These are phyloP conservation scores for Neofusicoccum cordaticola DNA, from an alignment of 2,329 filamentous ascomycete species.

Conservation along the genomic window DNA sequence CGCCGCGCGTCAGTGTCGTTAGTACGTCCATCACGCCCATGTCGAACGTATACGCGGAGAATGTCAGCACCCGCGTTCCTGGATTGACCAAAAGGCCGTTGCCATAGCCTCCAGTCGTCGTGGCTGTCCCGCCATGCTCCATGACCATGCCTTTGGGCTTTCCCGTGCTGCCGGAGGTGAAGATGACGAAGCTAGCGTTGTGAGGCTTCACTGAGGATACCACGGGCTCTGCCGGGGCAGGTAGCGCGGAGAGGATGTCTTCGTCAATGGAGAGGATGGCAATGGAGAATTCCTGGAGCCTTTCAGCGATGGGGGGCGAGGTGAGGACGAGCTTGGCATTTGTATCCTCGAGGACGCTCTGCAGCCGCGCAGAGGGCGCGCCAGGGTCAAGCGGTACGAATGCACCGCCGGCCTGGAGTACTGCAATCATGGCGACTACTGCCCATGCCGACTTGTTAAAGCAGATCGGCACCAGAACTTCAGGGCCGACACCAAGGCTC, in stretches of 20 bases:
- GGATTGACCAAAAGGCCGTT: not conserved
- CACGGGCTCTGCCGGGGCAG: not conserved
- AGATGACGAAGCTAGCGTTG: constrained; percentile 22
- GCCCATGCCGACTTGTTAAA: constrained; percentile 28
- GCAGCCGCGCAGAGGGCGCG: not conserved
- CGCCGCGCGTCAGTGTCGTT: not conserved
- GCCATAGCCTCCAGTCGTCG: not conserved
- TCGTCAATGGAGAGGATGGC: not conserved
- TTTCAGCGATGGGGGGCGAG: not conserved
- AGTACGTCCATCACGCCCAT: not conserved
- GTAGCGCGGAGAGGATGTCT: constrained; percentile 17
- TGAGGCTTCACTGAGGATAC: not conserved
- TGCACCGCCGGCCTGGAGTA: constrained; percentile 35
- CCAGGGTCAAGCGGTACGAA: constrained; percentile 30
- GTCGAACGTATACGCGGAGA: not conserved
- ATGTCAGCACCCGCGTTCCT: not conserved
- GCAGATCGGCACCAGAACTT: constrained; percentile 35
- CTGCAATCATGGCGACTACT: constrained; percentile 35
- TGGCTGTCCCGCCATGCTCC: constrained; percentile 24
- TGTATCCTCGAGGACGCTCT: not conserved
- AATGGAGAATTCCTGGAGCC: not conserved
- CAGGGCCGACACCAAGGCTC: constrained; percentile 30
- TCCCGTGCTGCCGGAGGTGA: constrained; percentile 31
- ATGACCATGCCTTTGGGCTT: constrained; percentile 33
- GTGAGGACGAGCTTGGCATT: not conserved